A percentile compares a stretch with the other conserved stretches of the same genome.
Evolutionary conservation across 306 rosid genomes (phyloP).

Genomic region (Chamaecrista fasciculata): DNA sequence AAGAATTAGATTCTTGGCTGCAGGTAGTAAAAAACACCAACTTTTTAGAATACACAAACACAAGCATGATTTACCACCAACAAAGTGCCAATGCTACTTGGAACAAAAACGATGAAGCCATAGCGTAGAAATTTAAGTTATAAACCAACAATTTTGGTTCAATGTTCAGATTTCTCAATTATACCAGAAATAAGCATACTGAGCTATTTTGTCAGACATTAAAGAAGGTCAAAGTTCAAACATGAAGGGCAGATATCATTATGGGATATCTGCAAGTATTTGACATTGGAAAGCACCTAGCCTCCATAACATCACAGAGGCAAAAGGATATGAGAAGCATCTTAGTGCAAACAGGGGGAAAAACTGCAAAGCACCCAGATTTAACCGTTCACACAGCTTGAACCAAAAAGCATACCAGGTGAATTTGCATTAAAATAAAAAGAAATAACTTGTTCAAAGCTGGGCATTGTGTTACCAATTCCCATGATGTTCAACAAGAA

Average conservation of each 20-base stretch:
- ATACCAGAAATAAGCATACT: background rate
- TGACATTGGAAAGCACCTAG: background rate
- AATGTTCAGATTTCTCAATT: background rate
- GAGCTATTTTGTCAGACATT: background rate
- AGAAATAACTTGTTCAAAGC: background rate
- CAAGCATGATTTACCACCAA: background rate
- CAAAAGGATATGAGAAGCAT: background rate
- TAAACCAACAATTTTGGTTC: background rate
- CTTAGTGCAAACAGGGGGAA: too few species aligned
- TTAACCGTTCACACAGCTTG: background rate
- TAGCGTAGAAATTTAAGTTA: background rate
- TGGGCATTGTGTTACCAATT: too few species aligned
- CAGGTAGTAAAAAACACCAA: conserved; percentile 27
- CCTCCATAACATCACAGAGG: background rate
- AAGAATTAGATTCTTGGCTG: conserved; percentile 94
- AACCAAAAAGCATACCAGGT: background rate
- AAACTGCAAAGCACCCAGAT: background rate
- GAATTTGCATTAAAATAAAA: background rate
- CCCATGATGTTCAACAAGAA: too few species aligned
- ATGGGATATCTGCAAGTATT: background rate
- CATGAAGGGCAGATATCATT: background rate
- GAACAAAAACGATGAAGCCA: background rate
- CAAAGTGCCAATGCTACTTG: background rate
- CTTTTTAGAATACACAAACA: conserved; percentile 22
- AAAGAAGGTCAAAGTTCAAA: background rate